These are phyloP conservation scores for Apiospora sp. DNA, from an alignment of 2,329 filamentous ascomycete genomes.

Conservation along the genomic window DNA sequence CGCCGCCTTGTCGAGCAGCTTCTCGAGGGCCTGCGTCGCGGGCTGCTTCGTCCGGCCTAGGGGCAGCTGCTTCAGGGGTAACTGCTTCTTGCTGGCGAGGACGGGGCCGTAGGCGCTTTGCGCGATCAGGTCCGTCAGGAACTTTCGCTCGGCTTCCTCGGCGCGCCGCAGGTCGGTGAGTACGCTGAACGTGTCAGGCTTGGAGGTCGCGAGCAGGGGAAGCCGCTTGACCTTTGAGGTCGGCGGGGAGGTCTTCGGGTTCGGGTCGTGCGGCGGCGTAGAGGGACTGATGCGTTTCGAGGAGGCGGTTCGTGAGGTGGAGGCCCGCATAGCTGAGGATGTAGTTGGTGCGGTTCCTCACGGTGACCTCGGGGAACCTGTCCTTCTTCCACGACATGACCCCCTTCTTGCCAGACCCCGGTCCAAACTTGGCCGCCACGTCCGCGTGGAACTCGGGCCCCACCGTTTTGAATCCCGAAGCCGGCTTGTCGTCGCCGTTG, in stretches of 20 bases:
- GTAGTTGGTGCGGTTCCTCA: conserved; percentile 2
- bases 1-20: background rate
- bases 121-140: background rate
- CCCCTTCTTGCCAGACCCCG: background rate
- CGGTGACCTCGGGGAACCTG: background rate
- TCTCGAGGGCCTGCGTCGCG: background rate
- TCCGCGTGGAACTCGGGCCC: background rate
- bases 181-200: background rate
- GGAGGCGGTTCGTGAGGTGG: background rate
- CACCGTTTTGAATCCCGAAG: background rate
- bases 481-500: background rate
- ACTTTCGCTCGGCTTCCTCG: background rate
- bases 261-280: background rate
- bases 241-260: background rate
- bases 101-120: background rate
- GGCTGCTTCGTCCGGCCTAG: background rate
- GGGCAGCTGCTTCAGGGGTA: background rate
- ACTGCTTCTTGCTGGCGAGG: background rate
- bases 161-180: background rate
- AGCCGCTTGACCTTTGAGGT: background rate
- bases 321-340: background rate
- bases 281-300: background rate
- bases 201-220: background rate
- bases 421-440: background rate
- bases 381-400: background rate